Percentiles rank a stretch among this genome's conserved stretches.
Evolutionary conservation across 306 rosid genomes (phyloP).

Genomic region (Bauhinia variegata): DNA sequence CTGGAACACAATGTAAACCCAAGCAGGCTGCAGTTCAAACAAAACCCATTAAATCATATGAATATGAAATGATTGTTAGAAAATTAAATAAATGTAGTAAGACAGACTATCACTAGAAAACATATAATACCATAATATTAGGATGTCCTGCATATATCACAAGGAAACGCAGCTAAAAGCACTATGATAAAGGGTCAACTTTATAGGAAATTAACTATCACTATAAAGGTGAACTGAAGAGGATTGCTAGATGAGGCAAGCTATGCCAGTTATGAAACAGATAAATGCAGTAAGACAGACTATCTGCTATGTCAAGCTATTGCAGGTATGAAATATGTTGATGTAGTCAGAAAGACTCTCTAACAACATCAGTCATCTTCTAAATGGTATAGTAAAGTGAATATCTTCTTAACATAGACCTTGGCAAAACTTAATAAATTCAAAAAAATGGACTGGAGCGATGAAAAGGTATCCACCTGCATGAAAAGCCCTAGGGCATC

Average conservation of each 20-base stretch:
- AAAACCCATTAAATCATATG: neutral
- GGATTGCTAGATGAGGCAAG: neutral
- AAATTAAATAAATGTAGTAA: neutral
- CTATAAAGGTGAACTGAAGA: no score
- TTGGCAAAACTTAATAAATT: neutral
- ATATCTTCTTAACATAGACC: neutral
- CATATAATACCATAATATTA: conserved; percentile 23
- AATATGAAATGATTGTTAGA: neutral
- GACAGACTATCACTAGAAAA: no score
- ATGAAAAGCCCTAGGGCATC: conserved; percentile 96
- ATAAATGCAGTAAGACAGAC: conserved; percentile 8
- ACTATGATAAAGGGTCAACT: neutral
- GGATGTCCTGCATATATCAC: conserved; percentile 1
- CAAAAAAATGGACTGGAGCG: conserved; percentile 12
- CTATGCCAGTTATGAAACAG: neutral
- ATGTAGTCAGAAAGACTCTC: neutral
- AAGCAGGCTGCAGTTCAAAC: conserved; percentile 75
- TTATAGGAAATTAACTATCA: no score
- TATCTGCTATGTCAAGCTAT: neutral
- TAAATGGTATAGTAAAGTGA: neutral
- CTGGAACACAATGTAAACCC: conserved; percentile 67
- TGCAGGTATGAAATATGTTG: neutral
- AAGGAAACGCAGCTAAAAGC: neutral
- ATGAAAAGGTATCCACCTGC: conserved; percentile 57
- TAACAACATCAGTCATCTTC: neutral